phyloP scores from a whole-genome alignment of 2,329 filamentous ascomycete species.

The Periconia digitata region DNA sequence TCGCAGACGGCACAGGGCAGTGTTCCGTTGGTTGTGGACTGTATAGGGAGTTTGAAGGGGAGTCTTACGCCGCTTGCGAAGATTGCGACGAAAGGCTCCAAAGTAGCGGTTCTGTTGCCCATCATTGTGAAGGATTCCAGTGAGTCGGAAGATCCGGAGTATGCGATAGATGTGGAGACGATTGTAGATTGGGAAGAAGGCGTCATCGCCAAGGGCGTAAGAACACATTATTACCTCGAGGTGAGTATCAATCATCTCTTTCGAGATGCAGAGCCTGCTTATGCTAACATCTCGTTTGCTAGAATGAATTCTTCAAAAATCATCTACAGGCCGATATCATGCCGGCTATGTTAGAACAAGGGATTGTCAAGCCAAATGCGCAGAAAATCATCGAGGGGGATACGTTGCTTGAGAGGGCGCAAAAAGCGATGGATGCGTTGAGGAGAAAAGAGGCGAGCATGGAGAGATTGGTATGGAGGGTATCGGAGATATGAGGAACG shows the following conservation, averaged over 20 bases:
- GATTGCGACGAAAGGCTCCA: conserved; percentile 53
- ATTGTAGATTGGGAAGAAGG: conserved; percentile 55
- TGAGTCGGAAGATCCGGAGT: conserved; percentile 52
- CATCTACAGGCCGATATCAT: conserved; percentile 59
- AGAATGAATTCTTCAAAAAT: conserved; percentile 60
- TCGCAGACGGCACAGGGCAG: conserved; percentile 19
- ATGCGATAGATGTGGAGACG: conserved; percentile 55
- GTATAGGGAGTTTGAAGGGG: conserved; percentile 34
- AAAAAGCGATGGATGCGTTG: conserved; percentile 48
- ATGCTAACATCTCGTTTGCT: background rate
- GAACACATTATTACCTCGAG: conserved; percentile 57
- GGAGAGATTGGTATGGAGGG: conserved; percentile 47
- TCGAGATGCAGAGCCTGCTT: background rate
- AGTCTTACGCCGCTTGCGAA: conserved; percentile 46
- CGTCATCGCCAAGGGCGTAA: conserved; percentile 56
- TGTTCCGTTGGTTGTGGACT: conserved; percentile 31
- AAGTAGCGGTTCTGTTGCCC: conserved; percentile 62
- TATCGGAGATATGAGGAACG: conserved; percentile 24
- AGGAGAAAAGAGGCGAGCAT: conserved; percentile 49
- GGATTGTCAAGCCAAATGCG: conserved; percentile 46
- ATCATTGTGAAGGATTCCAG: conserved; percentile 59
- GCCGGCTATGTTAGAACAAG: conserved; percentile 47
- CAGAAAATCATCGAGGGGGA: conserved; percentile 46
- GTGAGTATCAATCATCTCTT: conserved; percentile 34
- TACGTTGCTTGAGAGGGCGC: conserved; percentile 46